These are phyloP conservation scores for Inonotus hispidus DNA, from an alignment of 1,284 basidiomycete genomes.

Conservation along the genomic window DNA sequence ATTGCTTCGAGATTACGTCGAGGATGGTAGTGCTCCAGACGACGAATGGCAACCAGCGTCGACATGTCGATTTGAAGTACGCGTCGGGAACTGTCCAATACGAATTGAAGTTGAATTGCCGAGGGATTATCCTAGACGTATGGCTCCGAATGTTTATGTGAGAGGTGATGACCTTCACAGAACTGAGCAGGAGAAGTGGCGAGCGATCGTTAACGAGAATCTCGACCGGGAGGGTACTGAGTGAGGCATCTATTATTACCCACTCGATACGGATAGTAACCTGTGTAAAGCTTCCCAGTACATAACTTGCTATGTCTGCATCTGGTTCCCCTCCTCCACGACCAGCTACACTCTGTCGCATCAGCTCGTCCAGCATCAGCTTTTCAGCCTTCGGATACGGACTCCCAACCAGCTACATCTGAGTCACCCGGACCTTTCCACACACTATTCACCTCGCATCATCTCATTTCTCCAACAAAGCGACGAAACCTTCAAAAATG, in stretches of 20 bases:
- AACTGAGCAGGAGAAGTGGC: constrained; percentile 49
- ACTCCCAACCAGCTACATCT: too few relatives aligned
- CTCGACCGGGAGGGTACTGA: constrained; percentile 36
- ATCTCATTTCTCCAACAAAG: constrained; percentile 64
- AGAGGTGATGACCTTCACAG: constrained; percentile 43
- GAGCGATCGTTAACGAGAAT: constrained; percentile 40
- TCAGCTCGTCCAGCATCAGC: neutral
- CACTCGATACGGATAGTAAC: neutral
- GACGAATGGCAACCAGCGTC: constrained; percentile 18
- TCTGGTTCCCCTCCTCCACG: constrained; percentile 53
- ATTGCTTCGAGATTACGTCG: constrained; percentile 1
- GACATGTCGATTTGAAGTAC: constrained; percentile 24
- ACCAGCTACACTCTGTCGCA: constrained; percentile 24
- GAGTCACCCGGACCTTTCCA: constrained; percentile 29
- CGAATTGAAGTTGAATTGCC: constrained; percentile 21
- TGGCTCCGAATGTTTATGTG: constrained; percentile 32
- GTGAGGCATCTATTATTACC: constrained; percentile 29
- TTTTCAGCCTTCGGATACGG: neutral
- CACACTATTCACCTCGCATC: constrained; percentile 67
- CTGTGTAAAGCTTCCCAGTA: constrained; percentile 45
- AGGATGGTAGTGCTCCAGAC: neutral
- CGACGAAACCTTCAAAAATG: constrained; percentile 58
- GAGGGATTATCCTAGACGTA: constrained; percentile 12
- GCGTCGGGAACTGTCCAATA: constrained; percentile 23
- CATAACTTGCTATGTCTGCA: constrained; percentile 54